Base-by-base conservation (phyloP, 2,329 filamentous ascomycete genomes). In the Scopulariopsis brevicaulis region DNA sequence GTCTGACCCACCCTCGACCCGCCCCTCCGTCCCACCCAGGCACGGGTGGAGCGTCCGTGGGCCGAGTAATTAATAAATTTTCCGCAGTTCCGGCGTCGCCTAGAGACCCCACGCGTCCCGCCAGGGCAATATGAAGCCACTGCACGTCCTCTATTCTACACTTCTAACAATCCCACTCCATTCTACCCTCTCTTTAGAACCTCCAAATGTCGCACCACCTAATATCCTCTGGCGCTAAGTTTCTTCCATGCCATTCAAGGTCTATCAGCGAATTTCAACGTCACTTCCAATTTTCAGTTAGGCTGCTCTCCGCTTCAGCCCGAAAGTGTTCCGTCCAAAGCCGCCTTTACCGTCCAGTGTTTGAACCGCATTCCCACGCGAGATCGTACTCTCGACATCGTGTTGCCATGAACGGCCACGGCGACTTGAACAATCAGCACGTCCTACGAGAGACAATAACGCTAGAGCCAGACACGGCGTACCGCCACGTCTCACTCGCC, bases 401-500 rank as follows among this genome's bases (percentile, higher is more conserved):
- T 40, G 37, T 40, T 5, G 37, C 37, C 28, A 65, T 65, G 64
- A 64, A 63, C 20, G 62, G 63, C 12, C 63, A 69, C 58, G 67
- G 68, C 18, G 68, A 71, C 59, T 53, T 71, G 28, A 70, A 70
- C 62, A 71, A 71, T 60, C 60, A 62, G n/a, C 59, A 64, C 48
- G 68, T 65, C 34, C 59, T 59, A 20, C 64, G 68, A 37, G 34
- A 62, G 24, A 28, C 35, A 2, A 54, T 63, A 1, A 61, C 63
- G 34, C 61, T 64, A 46, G 53, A 25, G 8, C 52, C 56, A n/a
- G 65, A 70, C 43, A 57, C 64, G 20, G 58, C 54, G 7, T 69
- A 69, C 54, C 53, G 43, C 4, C 60, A 60, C 52, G 62, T 55
- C 22, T 69, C 74, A 1, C 68, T 83, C 12, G 75, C 76, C 2